Conservation (phyloP, 2,329 filamentous ascomycete species). For the Fusarium falciforme region DNA sequence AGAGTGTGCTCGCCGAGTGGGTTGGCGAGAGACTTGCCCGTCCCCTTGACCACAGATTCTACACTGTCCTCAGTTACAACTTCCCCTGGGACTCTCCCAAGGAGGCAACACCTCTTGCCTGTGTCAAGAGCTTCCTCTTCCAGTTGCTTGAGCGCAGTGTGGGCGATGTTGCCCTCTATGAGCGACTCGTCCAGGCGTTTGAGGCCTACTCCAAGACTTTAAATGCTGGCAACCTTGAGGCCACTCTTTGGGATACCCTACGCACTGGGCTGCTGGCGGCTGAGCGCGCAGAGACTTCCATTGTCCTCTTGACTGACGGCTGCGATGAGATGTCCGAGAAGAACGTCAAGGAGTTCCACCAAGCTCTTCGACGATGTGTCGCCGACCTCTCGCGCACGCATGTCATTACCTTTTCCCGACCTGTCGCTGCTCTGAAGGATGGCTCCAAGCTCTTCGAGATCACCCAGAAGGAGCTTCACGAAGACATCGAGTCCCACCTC, state of each 20-base stretch:
- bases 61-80: slow-evolving; percentile 51
- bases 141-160: slow-evolving; percentile 54
- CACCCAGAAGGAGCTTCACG: slow-evolving; percentile 46
- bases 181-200: slow-evolving; percentile 46
- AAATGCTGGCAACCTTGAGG: slow-evolving; percentile 42
- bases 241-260: slow-evolving; percentile 49
- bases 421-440: slow-evolving; percentile 46
- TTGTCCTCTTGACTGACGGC: slow-evolving; percentile 52
- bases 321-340: slow-evolving; percentile 48
- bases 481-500: slow-evolving; percentile 48
- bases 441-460: slow-evolving; percentile 48
- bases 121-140: slow-evolving; percentile 51
- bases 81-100: slow-evolving; percentile 50
- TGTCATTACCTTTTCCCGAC: slow-evolving; percentile 52
- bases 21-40: slow-evolving; percentile 53
- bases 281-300: slow-evolving; percentile 41
- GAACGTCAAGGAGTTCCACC: slow-evolving; percentile 45
- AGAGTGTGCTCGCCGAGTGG: slow-evolving; percentile 54
- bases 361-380: slow-evolving; percentile 45
- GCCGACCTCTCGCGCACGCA: slow-evolving; percentile 43
- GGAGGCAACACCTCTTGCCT: slow-evolving; percentile 46
- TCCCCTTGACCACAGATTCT: slow-evolving; percentile 50
- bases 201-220: slow-evolving; percentile 38
- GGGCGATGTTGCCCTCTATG: slow-evolving; percentile 50
- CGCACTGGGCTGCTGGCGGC: slow-evolving; percentile 48